phyloP scores from a whole-genome alignment of 2,329 filamentous ascomycete genomes.

The Xylogone sp. region DNA sequence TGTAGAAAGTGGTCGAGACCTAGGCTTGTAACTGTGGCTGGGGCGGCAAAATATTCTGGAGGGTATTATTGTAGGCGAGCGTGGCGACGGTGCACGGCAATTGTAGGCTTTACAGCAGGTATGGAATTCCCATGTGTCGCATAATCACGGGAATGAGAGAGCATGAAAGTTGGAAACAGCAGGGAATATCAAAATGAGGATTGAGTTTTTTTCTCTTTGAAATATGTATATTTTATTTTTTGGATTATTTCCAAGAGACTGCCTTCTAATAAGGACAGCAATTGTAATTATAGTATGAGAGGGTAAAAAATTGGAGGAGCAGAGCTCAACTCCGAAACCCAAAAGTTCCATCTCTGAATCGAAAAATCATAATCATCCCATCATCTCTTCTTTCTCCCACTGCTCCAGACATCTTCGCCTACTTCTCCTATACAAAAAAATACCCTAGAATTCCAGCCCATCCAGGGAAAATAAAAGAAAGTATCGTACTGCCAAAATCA shows the following conservation, averaged over 20 bases:
- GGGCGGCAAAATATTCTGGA: neutral
- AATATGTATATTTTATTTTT: too few species aligned
- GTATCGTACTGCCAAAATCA: neutral
- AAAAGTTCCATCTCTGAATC: neutral
- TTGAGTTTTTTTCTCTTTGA: too few species aligned
- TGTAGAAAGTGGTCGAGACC: too few species aligned
- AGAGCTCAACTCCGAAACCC: conserved; percentile 15
- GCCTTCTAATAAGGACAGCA: neutral
- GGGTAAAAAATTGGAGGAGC: conserved; percentile 15
- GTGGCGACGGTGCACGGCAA: neutral
- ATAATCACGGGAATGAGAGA: too few species aligned
- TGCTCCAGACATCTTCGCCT: neutral
- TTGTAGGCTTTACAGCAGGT: neutral
- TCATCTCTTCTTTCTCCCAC: neutral
- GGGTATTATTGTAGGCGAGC: too few species aligned
- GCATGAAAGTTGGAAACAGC: too few species aligned
- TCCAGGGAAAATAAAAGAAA: conserved; percentile 4
- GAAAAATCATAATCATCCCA: neutral
- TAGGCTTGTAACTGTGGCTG: neutral
- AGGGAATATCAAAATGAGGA: too few species aligned
- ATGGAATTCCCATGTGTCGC: too few species aligned
- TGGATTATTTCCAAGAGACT: neutral
- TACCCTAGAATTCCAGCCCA: conserved; percentile 3
- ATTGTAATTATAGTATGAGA: neutral
- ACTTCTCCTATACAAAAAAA: neutral